phyloP scores from a whole-genome alignment of 176 grass and related monocot species.

The Cenchrus americanus region DNA sequence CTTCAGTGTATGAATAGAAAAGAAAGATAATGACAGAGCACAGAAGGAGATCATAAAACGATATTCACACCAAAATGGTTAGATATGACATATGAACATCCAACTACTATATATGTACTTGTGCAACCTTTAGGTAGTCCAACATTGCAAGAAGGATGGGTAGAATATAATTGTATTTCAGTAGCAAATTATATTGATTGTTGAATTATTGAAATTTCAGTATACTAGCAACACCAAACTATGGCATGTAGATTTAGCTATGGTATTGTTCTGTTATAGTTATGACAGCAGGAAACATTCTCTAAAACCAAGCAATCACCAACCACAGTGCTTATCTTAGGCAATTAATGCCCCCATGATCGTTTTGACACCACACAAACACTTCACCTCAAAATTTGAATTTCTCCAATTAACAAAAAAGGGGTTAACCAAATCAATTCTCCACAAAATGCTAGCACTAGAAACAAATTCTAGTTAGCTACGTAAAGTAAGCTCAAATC shows the following conservation, averaged over 20 bases:
- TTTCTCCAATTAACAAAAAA: neutral
- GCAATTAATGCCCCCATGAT: neutral
- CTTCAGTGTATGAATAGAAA: slow-evolving; percentile 34
- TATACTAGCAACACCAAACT: neutral
- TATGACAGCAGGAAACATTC: neutral
- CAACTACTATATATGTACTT: neutral
- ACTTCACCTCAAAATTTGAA: neutral
- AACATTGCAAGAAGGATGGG: neutral
- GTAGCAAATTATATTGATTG: neutral
- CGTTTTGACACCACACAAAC: neutral
- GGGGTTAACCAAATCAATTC: neutral
- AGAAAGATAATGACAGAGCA: neutral
- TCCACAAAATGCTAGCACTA: slow-evolving; percentile 17
- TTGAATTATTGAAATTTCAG: neutral
- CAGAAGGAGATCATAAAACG: neutral
- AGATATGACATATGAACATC: neutral
- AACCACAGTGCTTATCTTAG: neutral
- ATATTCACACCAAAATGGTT: neutral
- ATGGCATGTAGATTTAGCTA: neutral
- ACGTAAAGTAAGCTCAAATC: neutral
- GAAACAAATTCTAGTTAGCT: neutral
- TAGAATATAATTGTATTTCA: neutral
- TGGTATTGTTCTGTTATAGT: neutral
- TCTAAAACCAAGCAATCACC: neutral
- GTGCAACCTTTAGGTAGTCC: neutral